A percentile compares a stretch with the other conserved stretches of the same genome.
phyloP scores from a whole-genome alignment of 208 protist genomes.

The Angomonas ambiguus region DNA sequence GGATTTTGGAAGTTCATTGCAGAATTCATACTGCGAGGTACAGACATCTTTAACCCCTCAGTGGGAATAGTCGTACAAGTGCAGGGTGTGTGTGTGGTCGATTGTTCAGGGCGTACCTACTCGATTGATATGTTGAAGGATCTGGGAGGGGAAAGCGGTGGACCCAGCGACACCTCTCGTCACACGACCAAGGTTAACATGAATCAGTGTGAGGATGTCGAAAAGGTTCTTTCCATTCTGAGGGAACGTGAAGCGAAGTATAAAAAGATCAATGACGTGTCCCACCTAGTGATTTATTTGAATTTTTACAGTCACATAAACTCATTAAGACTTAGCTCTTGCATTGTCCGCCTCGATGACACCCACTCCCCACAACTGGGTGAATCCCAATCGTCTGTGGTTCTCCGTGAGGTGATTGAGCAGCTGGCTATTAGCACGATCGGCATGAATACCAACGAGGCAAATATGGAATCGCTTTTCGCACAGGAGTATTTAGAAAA shows the following conservation, averaged over 20 bases:
- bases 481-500: not conserved
- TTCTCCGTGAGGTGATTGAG: not conserved
- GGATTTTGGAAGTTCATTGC: not conserved
- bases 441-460: not conserved
- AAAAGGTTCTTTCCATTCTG: too few relatives aligned
- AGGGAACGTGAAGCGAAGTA: too few relatives aligned
- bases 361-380: not conserved
- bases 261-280: not conserved
- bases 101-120: not conserved
- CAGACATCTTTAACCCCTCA: not conserved
- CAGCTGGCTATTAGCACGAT: not conserved
- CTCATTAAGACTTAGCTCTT: not conserved
- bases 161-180: too few relatives aligned
- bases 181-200: not conserved
- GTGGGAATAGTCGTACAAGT: not conserved
- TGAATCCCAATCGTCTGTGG: not conserved
- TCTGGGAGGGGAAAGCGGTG: too few relatives aligned
- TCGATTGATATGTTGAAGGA: constrained; percentile 2
- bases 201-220: not conserved
- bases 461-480: not conserved
- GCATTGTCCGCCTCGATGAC: not conserved
- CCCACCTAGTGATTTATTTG: not conserved
- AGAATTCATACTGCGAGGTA: not conserved
- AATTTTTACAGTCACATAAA: not conserved
- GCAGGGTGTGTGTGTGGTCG: not conserved